These are phyloP conservation scores for Penicillium goetzii DNA, from an alignment of 495 filamentous ascomycete species.

Conservation along the genomic window DNA sequence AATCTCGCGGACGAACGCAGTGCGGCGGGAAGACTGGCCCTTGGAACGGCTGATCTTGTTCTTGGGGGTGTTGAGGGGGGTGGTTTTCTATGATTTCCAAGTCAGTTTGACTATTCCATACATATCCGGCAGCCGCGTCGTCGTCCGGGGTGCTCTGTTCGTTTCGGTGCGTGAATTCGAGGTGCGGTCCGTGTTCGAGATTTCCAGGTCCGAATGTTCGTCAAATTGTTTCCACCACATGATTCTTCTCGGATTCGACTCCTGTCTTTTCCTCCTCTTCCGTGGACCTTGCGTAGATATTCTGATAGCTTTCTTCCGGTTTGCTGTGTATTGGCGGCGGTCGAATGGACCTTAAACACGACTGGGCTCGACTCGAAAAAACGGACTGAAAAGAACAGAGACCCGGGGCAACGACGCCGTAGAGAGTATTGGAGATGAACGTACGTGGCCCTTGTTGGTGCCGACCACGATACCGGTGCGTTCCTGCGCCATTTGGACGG, in stretches of 20 bases:
- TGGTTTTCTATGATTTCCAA: conserved; percentile 76
- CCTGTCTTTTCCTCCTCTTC: conserved; percentile 7
- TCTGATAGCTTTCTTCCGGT: neutral
- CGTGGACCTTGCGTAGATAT: neutral
- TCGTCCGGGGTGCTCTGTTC: conserved; percentile 11
- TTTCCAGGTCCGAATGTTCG: conserved; percentile 11
- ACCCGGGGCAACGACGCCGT: conserved; percentile 12
- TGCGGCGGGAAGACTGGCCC: conserved; percentile 89
- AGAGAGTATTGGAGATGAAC: conserved; percentile 38
- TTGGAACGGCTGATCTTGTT: conserved; percentile 85
- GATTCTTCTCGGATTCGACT: neutral
- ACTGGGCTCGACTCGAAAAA: conserved; percentile 24
- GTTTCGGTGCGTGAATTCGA: conserved; percentile 11
- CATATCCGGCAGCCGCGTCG: conserved; percentile 1
- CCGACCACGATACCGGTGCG: conserved; percentile 79
- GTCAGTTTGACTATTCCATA: conserved; percentile 36
- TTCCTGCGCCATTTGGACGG: conserved; percentile 63
- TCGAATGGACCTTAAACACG: conserved; percentile 18
- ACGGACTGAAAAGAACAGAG: conserved; percentile 28
- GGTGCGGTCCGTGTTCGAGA: conserved; percentile 19
- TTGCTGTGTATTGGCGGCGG: conserved; percentile 9
- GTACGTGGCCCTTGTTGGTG: conserved; percentile 88
- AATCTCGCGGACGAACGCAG: conserved; percentile 90
- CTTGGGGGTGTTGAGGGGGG: conserved; percentile 77
- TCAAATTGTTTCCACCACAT: conserved; percentile 20